Base-by-base conservation (phyloP, 1,284 basidiomycete species). In the Tylopilus orsonianus region DNA sequence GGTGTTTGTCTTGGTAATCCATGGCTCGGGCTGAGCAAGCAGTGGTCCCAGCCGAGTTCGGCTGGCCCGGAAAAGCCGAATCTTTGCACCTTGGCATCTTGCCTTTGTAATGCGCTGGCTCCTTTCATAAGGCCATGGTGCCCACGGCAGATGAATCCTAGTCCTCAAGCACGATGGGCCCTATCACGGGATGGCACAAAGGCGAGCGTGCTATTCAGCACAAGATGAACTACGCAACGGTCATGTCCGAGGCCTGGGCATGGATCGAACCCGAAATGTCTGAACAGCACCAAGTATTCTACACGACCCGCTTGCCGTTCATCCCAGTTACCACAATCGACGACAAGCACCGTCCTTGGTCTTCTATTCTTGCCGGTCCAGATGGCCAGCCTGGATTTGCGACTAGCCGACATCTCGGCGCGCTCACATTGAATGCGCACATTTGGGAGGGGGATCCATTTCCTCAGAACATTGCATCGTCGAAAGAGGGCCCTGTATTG, bases 381-480 rank as follows among this genome's bases (percentile, higher is more conserved):
- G 48, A 59, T 9, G 73, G 70, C 7, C 46, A 52, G 14, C 59
- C 63, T 6, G 78, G 75, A 0, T 84, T 80, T 54, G 69, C 78
- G 14, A 60, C 58, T 1, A 70, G 72, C 43, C 68, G 71, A 8
- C 63, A 55, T 30, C 70, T 72, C 26, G 73, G 67, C 16, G 68
- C 66, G 8, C 61, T 85, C 7, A 59, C 63, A 1, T 63, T 83
- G 41, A 60, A 72, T 14, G 71, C 74, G 5, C 62, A 63, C 22
- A 50, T 77, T 3, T 82, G 79, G 79, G 69, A 72, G 1, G 81
- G 82, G 0, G 82, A 85, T 44, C 83, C 83, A 0, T 64, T 83
- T 14, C 24, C 66, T 23, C 63, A 71, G 37, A 77, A 75, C 49
- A 49, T 67, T 14, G 58, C 60, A 8, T 37, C 35, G 8, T 30